phyloP scores from a whole-genome alignment of 768 basidiomycete species.

The Termitomyces sp. region DNA sequence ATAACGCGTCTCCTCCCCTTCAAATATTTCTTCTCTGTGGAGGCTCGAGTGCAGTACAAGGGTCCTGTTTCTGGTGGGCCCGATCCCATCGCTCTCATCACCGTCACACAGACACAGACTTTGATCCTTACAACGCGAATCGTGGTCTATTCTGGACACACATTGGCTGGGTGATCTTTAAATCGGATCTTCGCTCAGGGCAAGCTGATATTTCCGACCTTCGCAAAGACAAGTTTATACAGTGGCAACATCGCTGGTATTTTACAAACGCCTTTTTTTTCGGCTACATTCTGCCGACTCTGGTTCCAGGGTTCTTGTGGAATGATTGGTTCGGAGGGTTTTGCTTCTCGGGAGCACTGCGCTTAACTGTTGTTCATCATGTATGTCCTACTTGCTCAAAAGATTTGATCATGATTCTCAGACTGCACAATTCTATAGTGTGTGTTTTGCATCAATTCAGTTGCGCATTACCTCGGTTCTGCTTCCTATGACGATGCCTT shows the following conservation, averaged over 20 bases:
- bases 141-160: constrained; percentile 79
- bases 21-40: constrained; percentile 69
- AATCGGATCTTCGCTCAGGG: constrained; percentile 68
- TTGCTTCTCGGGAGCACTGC: constrained; percentile 69
- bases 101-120: constrained; percentile 80
- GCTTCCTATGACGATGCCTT: constrained; percentile 80
- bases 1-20: constrained; percentile 69
- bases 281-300: constrained; percentile 66
- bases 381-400: constrained; percentile 38
- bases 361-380: constrained; percentile 78
- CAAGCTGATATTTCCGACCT: constrained; percentile 72
- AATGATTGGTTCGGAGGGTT: constrained; percentile 76
- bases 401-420: constrained; percentile 1
- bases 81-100: constrained; percentile 81
- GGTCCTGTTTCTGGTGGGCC: constrained; percentile 87
- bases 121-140: constrained; percentile 81
- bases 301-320: constrained; percentile 69
- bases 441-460: constrained; percentile 86
- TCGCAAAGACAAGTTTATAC: constrained; percentile 61
- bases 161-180: constrained; percentile 82
- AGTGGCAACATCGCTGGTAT: constrained; percentile 78
- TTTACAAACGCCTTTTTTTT: constrained; percentile 57
- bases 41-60: constrained; percentile 81
- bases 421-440: constrained; percentile 39
- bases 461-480: constrained; percentile 81